A percentile compares a stretch with the other conserved stretches of the same genome.
phyloP scores from a whole-genome alignment of 2,329 filamentous ascomycete species.

The Lasiodiplodia theobromae region DNA sequence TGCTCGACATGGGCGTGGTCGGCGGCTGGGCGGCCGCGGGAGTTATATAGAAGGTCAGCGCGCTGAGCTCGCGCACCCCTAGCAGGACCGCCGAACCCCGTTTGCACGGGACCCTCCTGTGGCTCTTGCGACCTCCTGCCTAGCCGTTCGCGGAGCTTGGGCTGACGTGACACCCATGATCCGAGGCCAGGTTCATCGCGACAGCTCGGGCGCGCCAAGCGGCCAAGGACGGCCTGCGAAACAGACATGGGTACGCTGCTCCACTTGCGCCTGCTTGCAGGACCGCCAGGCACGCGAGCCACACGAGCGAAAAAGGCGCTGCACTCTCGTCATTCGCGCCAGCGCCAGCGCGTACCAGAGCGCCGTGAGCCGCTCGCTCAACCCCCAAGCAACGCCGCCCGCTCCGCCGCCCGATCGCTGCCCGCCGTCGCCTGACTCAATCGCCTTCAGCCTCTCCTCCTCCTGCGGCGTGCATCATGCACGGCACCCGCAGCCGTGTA shows the following conservation, averaged over 20 bases:
- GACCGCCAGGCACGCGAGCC: slow-evolving; percentile 17
- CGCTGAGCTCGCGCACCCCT: slow-evolving; percentile 22
- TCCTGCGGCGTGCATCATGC: slow-evolving; percentile 22
- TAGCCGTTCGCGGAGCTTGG: slow-evolving; percentile 29
- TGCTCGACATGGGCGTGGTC: slow-evolving; percentile 10
- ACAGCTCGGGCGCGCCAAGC: slow-evolving; percentile 27
- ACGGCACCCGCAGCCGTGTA: background rate
- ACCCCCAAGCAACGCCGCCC: no score
- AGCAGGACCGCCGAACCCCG: slow-evolving; percentile 21
- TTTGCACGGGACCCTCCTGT: slow-evolving; percentile 24
- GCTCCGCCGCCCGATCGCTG: background rate
- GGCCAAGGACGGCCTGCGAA: slow-evolving; percentile 27
- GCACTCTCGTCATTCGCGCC: slow-evolving; percentile 3
- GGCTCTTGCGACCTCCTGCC: slow-evolving; percentile 29
- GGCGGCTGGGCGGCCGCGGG: slow-evolving; percentile 20
- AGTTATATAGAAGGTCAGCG: slow-evolving; percentile 26
- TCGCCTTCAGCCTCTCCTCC: slow-evolving; percentile 18
- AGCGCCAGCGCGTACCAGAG: background rate
- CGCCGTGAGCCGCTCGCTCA: slow-evolving; percentile 1
- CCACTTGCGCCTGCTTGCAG: slow-evolving; percentile 22
- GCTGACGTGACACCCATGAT: slow-evolving; percentile 30
- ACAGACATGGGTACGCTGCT: slow-evolving; percentile 28
- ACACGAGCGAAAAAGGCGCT: slow-evolving; percentile 7
- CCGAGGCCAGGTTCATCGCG: slow-evolving; percentile 30
- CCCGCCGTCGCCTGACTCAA: slow-evolving; percentile 21